These are phyloP conservation scores for Fomitopsis pinicola DNA, from an alignment of 1,284 basidiomycete genomes.

Conservation along the genomic window DNA sequence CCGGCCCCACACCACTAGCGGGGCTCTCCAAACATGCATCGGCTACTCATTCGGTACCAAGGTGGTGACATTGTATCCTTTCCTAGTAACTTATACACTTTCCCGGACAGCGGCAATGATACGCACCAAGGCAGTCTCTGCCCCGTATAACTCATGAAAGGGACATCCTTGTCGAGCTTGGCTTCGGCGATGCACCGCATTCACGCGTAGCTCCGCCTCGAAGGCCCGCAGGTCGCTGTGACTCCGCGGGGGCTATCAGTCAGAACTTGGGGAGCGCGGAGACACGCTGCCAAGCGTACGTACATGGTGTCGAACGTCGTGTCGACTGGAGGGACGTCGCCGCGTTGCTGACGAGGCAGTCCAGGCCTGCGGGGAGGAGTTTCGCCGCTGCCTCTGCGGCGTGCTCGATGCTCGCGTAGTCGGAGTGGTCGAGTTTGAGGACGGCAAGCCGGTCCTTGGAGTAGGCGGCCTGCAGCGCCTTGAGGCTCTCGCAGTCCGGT, in stretches of 20 bases:
- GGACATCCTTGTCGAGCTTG: too few species aligned
- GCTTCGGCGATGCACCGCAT: neutral
- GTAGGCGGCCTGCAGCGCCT: neutral
- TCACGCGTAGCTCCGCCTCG: neutral
- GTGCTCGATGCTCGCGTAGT: neutral
- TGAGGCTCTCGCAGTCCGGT: neutral
- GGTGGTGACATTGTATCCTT: too few species aligned
- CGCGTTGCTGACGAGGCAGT: slow-evolving; percentile 1
- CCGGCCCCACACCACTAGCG: neutral
- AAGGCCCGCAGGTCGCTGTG: neutral
- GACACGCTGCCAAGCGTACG: neutral
- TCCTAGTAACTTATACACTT: too few species aligned
- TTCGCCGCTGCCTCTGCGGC: neutral
- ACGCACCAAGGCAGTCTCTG: too few species aligned
- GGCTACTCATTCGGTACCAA: too few species aligned
- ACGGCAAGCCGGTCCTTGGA: neutral
- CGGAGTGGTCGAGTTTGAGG: neutral
- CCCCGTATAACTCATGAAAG: too few species aligned
- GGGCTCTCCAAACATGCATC: too few species aligned
- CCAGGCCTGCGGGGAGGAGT: neutral
- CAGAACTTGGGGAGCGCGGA: too few species aligned
- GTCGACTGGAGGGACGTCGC: neutral
- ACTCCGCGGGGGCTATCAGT: neutral
- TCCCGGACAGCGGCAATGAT: too few species aligned
- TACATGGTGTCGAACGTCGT: slow-evolving; percentile 1